Conservation (phyloP, 2,329 filamentous ascomycete species). For the Onygena corvina region DNA sequence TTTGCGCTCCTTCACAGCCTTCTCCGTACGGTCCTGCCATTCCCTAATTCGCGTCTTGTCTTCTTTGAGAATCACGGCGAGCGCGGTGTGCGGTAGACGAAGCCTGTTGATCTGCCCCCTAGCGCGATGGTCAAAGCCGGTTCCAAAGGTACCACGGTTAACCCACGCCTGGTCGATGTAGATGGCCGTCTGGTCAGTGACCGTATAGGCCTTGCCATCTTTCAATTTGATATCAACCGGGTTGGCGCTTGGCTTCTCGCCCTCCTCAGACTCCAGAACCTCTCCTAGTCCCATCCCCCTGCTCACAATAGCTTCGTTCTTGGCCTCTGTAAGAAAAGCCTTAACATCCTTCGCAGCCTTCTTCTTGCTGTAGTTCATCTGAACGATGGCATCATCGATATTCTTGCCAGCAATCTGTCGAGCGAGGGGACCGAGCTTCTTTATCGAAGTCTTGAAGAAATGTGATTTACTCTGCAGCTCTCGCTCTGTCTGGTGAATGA, state of each 20-base stretch:
- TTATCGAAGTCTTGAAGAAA: slow-evolving; percentile 69
- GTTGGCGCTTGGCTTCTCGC: slow-evolving; percentile 12
- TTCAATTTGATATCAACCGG: slow-evolving; percentile 33
- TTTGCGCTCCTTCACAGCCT: slow-evolving; percentile 60
- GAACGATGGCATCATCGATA: slow-evolving; percentile 82
- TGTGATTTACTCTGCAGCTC: slow-evolving; percentile 51
- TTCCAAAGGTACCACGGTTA: slow-evolving; percentile 56
- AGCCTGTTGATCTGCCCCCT: slow-evolving; percentile 59
- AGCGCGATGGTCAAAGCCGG: slow-evolving; percentile 58
- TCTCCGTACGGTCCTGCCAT: slow-evolving; percentile 63
- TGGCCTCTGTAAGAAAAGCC: slow-evolving; percentile 67
- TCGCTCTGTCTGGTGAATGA: slow-evolving; percentile 55
- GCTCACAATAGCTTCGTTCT: slow-evolving; percentile 65
- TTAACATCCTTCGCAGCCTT: slow-evolving; percentile 71
- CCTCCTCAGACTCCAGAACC: slow-evolving; percentile 10
- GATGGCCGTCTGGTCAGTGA: slow-evolving; percentile 65
- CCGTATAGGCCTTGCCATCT: slow-evolving; percentile 58
- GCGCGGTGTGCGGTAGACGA: slow-evolving; percentile 59
- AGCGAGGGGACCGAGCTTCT: slow-evolving; percentile 80
- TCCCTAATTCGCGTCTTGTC: slow-evolving; percentile 78
- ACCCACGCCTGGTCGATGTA: slow-evolving; percentile 94
- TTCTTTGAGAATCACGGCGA: slow-evolving; percentile 79
- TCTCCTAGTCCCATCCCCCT: slow-evolving; percentile 68
- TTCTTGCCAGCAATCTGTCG: slow-evolving; percentile 85
- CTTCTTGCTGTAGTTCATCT: slow-evolving; percentile 95